phyloP scores from a whole-genome alignment of 208 protist genomes.

The Trypanosoma mega region DNA sequence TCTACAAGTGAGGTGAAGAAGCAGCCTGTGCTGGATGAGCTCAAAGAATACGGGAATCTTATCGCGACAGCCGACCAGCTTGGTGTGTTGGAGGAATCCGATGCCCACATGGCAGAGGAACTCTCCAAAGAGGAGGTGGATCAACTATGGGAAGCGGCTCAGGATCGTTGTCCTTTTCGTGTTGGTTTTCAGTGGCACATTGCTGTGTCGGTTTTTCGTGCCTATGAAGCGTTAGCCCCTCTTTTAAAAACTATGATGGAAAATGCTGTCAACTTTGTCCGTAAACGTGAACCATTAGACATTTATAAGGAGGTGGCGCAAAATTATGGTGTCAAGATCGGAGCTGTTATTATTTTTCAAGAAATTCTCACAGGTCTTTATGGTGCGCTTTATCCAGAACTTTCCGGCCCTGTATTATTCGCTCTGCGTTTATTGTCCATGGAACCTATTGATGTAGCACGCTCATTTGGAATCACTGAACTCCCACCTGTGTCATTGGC shows the following conservation, averaged over 20 bases:
- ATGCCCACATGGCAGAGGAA: slow-evolving; percentile 52
- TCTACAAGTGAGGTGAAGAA: slow-evolving; percentile 61
- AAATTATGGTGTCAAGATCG: slow-evolving; percentile 84
- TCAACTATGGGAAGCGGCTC: slow-evolving; percentile 67
- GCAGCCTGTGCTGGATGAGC: slow-evolving; percentile 68
- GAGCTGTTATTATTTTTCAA: slow-evolving; percentile 70
- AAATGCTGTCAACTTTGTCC: slow-evolving; percentile 51
- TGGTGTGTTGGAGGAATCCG: slow-evolving; percentile 35
- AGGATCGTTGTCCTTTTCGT: slow-evolving; percentile 40
- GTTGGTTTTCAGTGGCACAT: slow-evolving; percentile 59
- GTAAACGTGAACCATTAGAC: slow-evolving; percentile 44
- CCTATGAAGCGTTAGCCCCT: slow-evolving; percentile 62
- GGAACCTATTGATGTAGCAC: slow-evolving; percentile 77
- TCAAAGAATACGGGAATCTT: slow-evolving; percentile 54
- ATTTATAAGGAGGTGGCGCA: slow-evolving; percentile 70
- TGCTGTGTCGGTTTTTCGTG: slow-evolving; percentile 34
- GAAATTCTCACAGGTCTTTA: slow-evolving; percentile 55
- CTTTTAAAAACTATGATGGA: slow-evolving; percentile 76
- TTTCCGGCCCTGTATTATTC: slow-evolving; percentile 68
- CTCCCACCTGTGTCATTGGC: slow-evolving; percentile 53
- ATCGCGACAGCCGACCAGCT: slow-evolving; percentile 34
- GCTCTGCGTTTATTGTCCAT: slow-evolving; percentile 67
- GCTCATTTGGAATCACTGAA: slow-evolving; percentile 43
- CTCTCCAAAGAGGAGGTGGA: slow-evolving; percentile 71
- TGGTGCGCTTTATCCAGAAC: slow-evolving; percentile 53